Conservation (phyloP, 768 basidiomycete genomes). For the Amanita polypyramis region DNA sequence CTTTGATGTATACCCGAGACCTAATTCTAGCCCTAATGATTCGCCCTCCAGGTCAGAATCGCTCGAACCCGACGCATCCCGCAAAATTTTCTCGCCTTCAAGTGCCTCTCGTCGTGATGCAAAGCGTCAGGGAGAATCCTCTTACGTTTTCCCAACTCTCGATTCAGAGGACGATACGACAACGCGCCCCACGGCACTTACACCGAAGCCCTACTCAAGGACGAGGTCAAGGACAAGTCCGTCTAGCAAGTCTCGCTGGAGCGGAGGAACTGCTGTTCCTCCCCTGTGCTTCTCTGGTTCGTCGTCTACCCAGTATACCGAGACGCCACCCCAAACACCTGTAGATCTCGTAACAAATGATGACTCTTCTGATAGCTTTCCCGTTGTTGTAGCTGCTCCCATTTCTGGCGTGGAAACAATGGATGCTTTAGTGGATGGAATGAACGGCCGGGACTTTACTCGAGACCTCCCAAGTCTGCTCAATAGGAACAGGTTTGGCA, state of each 20-base stretch:
- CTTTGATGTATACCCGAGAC: constrained; percentile 36
- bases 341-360: constrained; percentile 30
- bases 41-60: constrained; percentile 23
- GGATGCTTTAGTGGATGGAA: constrained; percentile 83
- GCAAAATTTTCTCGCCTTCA: not conserved
- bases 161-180: constrained; percentile 21
- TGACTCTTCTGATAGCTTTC: constrained; percentile 40
- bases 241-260: constrained; percentile 36
- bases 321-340: constrained; percentile 67
- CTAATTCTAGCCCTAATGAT: constrained; percentile 23
- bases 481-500: constrained; percentile 42
- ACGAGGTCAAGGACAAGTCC: constrained; percentile 51
- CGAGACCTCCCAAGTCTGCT: constrained; percentile 28
- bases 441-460: constrained; percentile 68
- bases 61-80: not conserved
- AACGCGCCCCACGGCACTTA: constrained; percentile 14
- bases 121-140: constrained; percentile 15
- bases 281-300: constrained; percentile 54
- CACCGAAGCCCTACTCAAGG: constrained; percentile 27
- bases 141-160: constrained; percentile 32
- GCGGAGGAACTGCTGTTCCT: constrained; percentile 31
- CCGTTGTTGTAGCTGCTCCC: constrained; percentile 68
- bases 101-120: constrained; percentile 5
- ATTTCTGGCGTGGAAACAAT: constrained; percentile 74
- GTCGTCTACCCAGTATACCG: constrained; percentile 57